A percentile compares a stretch with the other conserved stretches of the same genome.
These are phyloP conservation scores for Infundibulicybe gibba DNA, from an alignment of 768 basidiomycete genomes.

Conservation along the genomic window DNA sequence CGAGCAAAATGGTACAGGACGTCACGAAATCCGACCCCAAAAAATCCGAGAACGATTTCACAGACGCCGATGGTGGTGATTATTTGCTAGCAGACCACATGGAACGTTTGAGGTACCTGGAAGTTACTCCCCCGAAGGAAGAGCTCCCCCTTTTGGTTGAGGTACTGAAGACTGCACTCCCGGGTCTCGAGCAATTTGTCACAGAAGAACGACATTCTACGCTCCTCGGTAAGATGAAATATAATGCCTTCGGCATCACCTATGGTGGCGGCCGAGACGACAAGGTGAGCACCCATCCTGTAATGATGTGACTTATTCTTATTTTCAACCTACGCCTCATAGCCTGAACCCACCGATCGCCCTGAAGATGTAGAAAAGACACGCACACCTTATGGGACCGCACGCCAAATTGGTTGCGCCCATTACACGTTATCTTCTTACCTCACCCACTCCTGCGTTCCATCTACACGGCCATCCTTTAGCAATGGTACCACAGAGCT, in stretches of 20 bases:
- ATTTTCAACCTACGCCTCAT: background rate
- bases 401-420: slow-evolving; percentile 71
- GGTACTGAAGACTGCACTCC: slow-evolving; percentile 59
- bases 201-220: slow-evolving; percentile 58
- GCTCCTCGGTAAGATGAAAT: slow-evolving; percentile 67
- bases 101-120: slow-evolving; percentile 69
- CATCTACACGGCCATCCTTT: slow-evolving; percentile 65
- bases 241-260: slow-evolving; percentile 76
- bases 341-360: slow-evolving; percentile 52
- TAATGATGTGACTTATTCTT: background rate
- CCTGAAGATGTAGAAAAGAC: slow-evolving; percentile 74
- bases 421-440: slow-evolving; percentile 78
- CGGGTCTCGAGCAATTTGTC: slow-evolving; percentile 70
- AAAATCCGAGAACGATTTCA: slow-evolving; percentile 32
- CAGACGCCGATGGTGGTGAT: slow-evolving; percentile 43
- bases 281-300: slow-evolving; percentile 42
- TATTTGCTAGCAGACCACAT: slow-evolving; percentile 75
- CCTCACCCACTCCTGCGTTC: slow-evolving; percentile 72
- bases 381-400: slow-evolving; percentile 73
- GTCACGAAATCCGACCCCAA: slow-evolving; percentile 15
- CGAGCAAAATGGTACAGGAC: slow-evolving; percentile 44
- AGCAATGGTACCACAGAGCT: slow-evolving; percentile 63
- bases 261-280: slow-evolving; percentile 64
- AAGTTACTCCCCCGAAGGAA: slow-evolving; percentile 43
- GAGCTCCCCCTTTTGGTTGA: slow-evolving; percentile 47